Conservation (phyloP, 257 asterid genomes). For the Asclepias syriaca region DNA sequence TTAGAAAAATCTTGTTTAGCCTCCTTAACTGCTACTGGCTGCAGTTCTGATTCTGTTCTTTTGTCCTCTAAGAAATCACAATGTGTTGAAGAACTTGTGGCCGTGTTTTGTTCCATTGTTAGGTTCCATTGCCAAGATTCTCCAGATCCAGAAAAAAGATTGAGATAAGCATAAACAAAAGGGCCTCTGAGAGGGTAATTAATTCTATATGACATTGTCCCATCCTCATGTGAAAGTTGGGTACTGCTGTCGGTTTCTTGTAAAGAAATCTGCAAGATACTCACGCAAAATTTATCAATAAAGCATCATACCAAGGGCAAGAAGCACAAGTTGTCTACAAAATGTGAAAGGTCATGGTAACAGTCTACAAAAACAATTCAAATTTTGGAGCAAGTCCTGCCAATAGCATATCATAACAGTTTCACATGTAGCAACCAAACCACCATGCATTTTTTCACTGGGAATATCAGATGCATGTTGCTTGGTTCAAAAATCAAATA, state of each 20-base stretch:
- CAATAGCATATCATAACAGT: background rate
- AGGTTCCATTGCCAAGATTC: constrained; percentile 88
- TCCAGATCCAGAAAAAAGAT: constrained; percentile 93
- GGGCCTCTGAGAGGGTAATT: constrained; percentile 47
- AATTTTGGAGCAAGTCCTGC: background rate
- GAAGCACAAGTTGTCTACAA: background rate
- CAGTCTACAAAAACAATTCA: background rate
- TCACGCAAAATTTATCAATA: background rate
- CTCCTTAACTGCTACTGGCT: constrained; percentile 35
- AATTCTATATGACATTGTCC: constrained; percentile 32
- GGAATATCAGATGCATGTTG: background rate
- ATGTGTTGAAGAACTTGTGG: constrained; percentile 25
- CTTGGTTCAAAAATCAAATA: background rate
- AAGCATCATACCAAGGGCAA: background rate
- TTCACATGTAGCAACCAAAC: background rate
- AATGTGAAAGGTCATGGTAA: background rate
- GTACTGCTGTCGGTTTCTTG: constrained; percentile 30
- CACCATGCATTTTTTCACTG: background rate
- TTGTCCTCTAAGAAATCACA: constrained; percentile 34
- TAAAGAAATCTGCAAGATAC: constrained; percentile 32
- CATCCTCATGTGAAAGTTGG: constrained; percentile 39
- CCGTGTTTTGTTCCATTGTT: constrained; percentile 51
- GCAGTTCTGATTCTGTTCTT: constrained; percentile 40
- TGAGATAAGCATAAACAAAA: constrained; percentile 66
- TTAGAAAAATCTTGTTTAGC: constrained; percentile 35